Evolutionary conservation across 73 alveolate species (phyloP).

Genomic region (Stentor roeselii): DNA sequence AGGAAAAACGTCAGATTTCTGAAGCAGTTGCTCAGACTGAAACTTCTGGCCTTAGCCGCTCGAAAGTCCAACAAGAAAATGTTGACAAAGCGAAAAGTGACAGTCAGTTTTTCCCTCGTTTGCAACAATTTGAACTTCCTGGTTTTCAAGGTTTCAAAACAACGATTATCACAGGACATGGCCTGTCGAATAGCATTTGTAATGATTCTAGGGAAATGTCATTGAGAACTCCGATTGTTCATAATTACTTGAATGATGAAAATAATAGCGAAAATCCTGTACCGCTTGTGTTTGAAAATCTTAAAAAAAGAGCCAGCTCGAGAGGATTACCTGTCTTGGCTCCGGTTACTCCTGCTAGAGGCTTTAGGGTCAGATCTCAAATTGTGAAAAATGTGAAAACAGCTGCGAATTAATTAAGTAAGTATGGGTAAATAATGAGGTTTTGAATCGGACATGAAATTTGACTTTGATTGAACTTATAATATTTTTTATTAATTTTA

Average conservation of each 20-base stretch:
- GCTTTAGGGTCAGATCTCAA: neutral
- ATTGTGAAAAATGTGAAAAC: neutral
- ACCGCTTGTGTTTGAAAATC: neutral
- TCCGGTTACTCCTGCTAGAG: neutral
- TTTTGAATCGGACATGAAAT: neutral
- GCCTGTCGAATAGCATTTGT: neutral
- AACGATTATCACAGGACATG: neutral
- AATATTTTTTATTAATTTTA: too few species aligned
- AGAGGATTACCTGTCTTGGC: neutral
- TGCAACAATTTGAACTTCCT: neutral
- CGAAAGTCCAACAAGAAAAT: neutral
- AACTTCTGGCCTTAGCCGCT: neutral
- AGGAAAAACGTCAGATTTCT: neutral
- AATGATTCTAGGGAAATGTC: neutral
- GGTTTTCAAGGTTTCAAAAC: neutral
- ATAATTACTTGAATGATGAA: neutral
- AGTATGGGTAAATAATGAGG: neutral
- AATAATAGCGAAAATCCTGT: neutral
- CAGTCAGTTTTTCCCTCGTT: neutral
- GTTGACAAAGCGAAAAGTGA: neutral
- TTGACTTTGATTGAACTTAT: too few species aligned
- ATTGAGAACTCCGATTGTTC: neutral
- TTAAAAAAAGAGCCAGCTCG: neutral
- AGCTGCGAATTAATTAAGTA: neutral
- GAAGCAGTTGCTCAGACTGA: neutral